Evolutionary conservation across 192 early-diverging fungal species (phyloP).

Genomic region (Radiomyces spectabilis): DNA sequence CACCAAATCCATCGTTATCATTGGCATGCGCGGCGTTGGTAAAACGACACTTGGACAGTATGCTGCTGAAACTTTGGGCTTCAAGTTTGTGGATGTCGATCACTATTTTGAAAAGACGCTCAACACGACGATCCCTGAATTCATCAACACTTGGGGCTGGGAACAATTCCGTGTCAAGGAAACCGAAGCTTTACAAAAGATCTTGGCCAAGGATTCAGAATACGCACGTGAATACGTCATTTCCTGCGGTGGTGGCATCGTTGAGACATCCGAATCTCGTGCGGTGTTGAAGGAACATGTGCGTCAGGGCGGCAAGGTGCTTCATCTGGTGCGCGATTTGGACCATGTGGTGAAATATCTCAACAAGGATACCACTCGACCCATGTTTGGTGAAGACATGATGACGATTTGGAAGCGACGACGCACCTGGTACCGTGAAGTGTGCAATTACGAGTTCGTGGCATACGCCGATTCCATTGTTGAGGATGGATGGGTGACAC

Average conservation of each 20-base stretch:
- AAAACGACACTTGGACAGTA: conserved; percentile 82
- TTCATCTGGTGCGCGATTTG: conserved; percentile 80
- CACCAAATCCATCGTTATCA: conserved; percentile 65
- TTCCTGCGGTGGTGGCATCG: conserved; percentile 93
- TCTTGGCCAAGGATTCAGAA: conserved; percentile 37
- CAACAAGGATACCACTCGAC: conserved; percentile 71
- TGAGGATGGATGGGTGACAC: conserved; percentile 34
- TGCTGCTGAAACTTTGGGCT: conserved; percentile 58
- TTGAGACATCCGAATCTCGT: conserved; percentile 75
- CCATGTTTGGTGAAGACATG: conserved; percentile 78
- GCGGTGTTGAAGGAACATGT: conserved; percentile 55
- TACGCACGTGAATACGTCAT: conserved; percentile 62
- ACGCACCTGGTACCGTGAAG: conserved; percentile 65
- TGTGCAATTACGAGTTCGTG: conserved; percentile 79
- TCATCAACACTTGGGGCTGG: conserved; percentile 78
- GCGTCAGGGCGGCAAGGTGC: conserved; percentile 49
- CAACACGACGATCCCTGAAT: conserved; percentile 70
- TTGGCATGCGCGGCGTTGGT: conserved; percentile 98
- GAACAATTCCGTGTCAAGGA: conserved; percentile 81
- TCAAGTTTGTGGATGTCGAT: conserved; percentile 88
- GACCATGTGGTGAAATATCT: conserved; percentile 76
- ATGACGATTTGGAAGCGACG: conserved; percentile 74
- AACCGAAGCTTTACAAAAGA: conserved; percentile 50
- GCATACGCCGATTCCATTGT: conserved; percentile 24
- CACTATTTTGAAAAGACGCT: conserved; percentile 65